Evolutionary conservation across 495 filamentous ascomycete genomes (phyloP), one percentile per base, ranked within the genome.

Genomic region (Daldinia loculata): DNA sequence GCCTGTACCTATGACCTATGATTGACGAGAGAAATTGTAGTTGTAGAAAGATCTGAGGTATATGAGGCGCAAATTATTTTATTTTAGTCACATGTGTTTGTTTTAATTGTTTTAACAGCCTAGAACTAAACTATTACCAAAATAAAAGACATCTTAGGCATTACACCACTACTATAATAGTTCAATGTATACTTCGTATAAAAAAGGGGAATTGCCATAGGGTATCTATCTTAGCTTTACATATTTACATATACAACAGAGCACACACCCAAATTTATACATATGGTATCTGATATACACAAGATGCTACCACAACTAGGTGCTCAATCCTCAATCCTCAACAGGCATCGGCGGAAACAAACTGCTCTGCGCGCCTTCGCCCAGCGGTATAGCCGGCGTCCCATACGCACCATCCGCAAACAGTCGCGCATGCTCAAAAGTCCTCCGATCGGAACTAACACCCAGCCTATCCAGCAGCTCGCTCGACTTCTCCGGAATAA

Each of bases 401-500:
- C 93, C 95, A 80, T 97, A 98, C 6, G 80, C 80, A 48, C 78
- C 70, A 81, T 99, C 95, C 41, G 71, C 80, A 4, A 87, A 88
- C 14, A 87, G 65, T 72, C 76, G 56, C 30, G 89, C 84, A 84
- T 89, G 76, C 62, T 83, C 76, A 75, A 90, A 83, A 65, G 84
- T 79, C 64, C 91, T 83, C 71, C 84, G 83, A 48, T 87, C 85
- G 14, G 75, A 74, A n/a, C 82, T 80, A 17, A 98, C 93, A 9
- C 91, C 89, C 4, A 99, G 81, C 72, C 87, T 85, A 75, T 97
- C 92, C 11, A 98, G 84, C 51, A 98, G 74, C 71, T 89, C 83
- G 36, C 80, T 77, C 51, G 92, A 84, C 78, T 95, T 97, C n/a
- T 79, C 83, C 3, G 95, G 95, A 85, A 98, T 94, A 75, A 91